These are phyloP conservation scores for Didymosphaeria variabile DNA, from an alignment of 2,329 filamentous ascomycete genomes.

Conservation along the genomic window DNA sequence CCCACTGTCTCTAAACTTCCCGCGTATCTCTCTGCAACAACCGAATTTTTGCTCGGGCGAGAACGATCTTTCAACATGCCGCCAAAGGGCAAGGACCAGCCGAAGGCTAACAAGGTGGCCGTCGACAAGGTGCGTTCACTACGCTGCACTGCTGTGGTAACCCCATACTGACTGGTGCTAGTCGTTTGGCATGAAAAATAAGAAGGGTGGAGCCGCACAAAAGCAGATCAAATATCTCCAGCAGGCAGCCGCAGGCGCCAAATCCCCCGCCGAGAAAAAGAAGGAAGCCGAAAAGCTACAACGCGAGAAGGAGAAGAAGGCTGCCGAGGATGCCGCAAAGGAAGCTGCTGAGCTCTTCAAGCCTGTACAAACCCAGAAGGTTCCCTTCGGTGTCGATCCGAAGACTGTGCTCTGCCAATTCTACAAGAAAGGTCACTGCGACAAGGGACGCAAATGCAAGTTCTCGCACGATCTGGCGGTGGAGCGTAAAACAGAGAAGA, in stretches of 20 bases:
- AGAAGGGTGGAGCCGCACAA: constrained; percentile 92
- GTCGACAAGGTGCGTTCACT: constrained; percentile 74
- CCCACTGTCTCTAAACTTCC: constrained; percentile 22
- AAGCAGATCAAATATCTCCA: constrained; percentile 72
- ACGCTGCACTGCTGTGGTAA: background rate
- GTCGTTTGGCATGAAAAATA: constrained; percentile 99
- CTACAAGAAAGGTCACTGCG: constrained; percentile 95
- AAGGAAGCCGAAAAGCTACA: constrained; percentile 72
- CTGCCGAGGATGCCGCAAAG: constrained; percentile 82
- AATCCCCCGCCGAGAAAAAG: constrained; percentile 86
- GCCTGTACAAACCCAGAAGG: constrained; percentile 95
- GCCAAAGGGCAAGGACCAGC: constrained; percentile 67
- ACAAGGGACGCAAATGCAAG: constrained; percentile 94
- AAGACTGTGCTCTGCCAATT: constrained; percentile 98
- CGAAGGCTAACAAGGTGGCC: constrained; percentile 69
- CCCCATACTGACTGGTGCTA: constrained; percentile 33
- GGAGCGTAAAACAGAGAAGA: constrained; percentile 93
- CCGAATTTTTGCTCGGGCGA: background rate
- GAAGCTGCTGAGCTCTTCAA: constrained; percentile 87
- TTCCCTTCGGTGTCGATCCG: constrained; percentile 96
- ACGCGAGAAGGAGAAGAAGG: constrained; percentile 87
- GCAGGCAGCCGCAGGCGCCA: constrained; percentile 75
- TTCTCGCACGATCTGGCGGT: constrained; percentile 91
- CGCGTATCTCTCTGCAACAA: background rate
- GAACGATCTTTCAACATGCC: constrained; percentile 66